phyloP scores from a whole-genome alignment of 192 early-diverging fungal species.

The Neocallimastix lanati region DNA sequence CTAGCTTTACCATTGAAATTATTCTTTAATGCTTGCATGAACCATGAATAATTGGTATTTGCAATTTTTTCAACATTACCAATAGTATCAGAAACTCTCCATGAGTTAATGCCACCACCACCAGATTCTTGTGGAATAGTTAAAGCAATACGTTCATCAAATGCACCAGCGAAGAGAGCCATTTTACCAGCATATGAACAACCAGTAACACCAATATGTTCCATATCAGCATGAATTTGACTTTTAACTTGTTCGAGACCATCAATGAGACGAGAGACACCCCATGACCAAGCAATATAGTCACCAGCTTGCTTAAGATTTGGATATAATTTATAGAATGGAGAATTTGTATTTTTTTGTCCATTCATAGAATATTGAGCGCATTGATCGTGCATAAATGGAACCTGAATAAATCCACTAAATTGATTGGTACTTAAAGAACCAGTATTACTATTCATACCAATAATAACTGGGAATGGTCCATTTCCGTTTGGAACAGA shows the following conservation, averaged over 20 bases:
- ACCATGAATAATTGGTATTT: background rate
- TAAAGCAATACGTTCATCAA: background rate
- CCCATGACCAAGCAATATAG: background rate
- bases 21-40: background rate
- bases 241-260: background rate
- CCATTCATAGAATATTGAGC: background rate
- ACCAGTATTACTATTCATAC: background rate
- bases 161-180: background rate
- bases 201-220: background rate
- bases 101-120: background rate
- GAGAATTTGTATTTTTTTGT: background rate
- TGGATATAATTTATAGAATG: background rate
- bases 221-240: background rate
- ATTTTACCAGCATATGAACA: background rate
- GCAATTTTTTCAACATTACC: background rate
- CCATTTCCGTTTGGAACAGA: background rate
- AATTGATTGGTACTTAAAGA: background rate
- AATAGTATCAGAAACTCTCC: background rate
- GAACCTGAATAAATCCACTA: background rate
- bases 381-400: background rate
- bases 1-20: background rate
- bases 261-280: background rate
- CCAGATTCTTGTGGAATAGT: background rate
- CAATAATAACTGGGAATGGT: background rate
- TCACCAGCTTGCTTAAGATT: background rate